Percentiles rank a stretch among this genome's conserved stretches.
These are phyloP conservation scores for Anthostomella pinea DNA, from an alignment of 2,329 filamentous ascomycete species.

Conservation along the genomic window DNA sequence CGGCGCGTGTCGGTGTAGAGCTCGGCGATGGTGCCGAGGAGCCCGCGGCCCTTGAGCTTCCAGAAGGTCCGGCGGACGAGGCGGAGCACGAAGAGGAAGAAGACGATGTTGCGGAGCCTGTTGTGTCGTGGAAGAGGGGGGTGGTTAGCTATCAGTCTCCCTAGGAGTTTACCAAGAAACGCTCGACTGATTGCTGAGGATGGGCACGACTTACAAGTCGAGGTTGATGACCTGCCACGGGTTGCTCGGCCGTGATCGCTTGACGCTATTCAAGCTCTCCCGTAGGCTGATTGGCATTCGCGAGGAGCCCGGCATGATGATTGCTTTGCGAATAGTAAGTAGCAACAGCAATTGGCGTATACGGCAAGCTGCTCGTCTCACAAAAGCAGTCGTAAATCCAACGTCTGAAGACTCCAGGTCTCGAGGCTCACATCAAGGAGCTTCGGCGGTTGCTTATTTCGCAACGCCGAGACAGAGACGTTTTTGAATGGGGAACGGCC, in stretches of 20 bases:
- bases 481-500: no score
- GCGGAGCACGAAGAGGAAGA: conserved; percentile 82
- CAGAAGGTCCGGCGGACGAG: conserved; percentile 77
- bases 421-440: no score
- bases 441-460: no score
- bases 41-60: conserved; percentile 83
- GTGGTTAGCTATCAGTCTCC: conserved; percentile 3
- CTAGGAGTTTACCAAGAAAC: conserved; percentile 3
- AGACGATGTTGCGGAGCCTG: conserved; percentile 82
- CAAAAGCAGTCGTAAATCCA: no score
- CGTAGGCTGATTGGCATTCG: conserved; percentile 69
- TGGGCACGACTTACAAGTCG: conserved; percentile 69
- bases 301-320: conserved; percentile 62
- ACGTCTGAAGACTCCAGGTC: no score
- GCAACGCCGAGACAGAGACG: no score
- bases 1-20: conserved; percentile 70
- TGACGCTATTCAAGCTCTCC: conserved; percentile 62
- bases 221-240: conserved; percentile 62
- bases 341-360: no score
- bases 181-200: no score
- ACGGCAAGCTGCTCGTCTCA: no score
- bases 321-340: no score
- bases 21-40: conserved; percentile 74
- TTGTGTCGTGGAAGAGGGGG: background rate
- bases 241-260: conserved; percentile 53